These are phyloP conservation scores for Diaporthe destruens DNA, from an alignment of 2,329 filamentous ascomycete genomes.

Conservation along the genomic window DNA sequence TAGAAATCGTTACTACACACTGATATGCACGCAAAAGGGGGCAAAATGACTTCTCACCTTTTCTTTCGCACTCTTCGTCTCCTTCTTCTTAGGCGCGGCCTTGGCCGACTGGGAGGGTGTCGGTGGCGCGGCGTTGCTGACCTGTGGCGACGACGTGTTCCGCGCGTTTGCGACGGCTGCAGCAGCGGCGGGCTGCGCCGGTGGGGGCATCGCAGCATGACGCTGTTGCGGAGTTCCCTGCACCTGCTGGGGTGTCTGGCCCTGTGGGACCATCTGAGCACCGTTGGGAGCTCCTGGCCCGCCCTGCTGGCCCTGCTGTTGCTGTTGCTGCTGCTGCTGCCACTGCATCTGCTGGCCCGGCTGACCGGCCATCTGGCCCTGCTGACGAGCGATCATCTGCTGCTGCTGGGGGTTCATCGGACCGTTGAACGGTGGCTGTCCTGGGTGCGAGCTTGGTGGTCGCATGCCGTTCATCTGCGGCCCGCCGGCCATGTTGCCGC, in stretches of 20 bases:
- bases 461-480: constrained; percentile 76
- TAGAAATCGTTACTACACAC: constrained; percentile 39
- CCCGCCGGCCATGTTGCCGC: constrained; percentile 65
- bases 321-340: constrained; percentile 53
- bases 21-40: constrained; percentile 37
- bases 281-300: constrained; percentile 55
- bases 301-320: constrained; percentile 45
- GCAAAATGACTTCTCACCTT: constrained; percentile 68
- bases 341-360: constrained; percentile 62
- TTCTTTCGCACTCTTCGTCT: constrained; percentile 71
- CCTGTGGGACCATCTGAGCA: constrained; percentile 57
- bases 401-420: constrained; percentile 72
- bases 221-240: constrained; percentile 81
- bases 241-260: constrained; percentile 63
- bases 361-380: constrained; percentile 50
- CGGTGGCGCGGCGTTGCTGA: constrained; percentile 76
- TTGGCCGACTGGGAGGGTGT: constrained; percentile 82
- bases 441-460: constrained; percentile 77
- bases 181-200: constrained; percentile 67
- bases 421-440: constrained; percentile 62
- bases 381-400: constrained; percentile 69
- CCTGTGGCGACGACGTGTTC: constrained; percentile 72
- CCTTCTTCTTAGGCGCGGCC: constrained; percentile 83
- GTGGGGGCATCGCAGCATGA: constrained; percentile 70
- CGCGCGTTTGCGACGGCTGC: constrained; percentile 62